phyloP scores from a whole-genome alignment of 2,329 filamentous ascomycete species.

The Juglanconis sp. region DNA sequence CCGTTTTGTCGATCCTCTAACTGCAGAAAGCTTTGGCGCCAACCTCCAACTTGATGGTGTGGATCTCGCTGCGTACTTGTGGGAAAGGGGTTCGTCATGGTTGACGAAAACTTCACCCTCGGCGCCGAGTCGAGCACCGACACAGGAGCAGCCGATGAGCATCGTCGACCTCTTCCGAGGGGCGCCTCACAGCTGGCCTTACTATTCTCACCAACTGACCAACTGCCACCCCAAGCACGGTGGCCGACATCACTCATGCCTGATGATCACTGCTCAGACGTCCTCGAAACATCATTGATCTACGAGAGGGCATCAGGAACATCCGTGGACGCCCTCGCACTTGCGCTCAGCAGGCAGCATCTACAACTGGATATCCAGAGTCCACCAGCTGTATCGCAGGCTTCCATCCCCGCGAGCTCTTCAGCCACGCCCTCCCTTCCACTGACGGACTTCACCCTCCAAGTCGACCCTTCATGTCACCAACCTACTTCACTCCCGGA shows the following conservation, averaged over 20 bases:
- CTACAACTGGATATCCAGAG: conserved; percentile 9
- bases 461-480: not conserved
- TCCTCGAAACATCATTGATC: not conserved
- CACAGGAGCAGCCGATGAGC: conserved; percentile 2
- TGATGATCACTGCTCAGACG: not conserved
- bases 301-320: not conserved
- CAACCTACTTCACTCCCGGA: not conserved
- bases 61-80: not conserved
- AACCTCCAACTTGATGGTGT: not conserved
- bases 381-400: not conserved
- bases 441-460: conserved; percentile 1
- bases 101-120: conserved; percentile 14
- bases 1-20: not conserved
- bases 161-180: not conserved
- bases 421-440: conserved; percentile 1
- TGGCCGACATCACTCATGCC: not conserved
- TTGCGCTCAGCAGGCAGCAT: conserved; percentile 15
- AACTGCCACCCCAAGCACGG: not conserved
- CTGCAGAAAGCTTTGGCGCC: not conserved
- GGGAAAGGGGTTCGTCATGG: conserved; percentile 16
- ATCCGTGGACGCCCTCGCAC: conserved; percentile 10
- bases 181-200: not conserved
- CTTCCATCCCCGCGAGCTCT: not conserved
- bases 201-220: not conserved
- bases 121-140: conserved; percentile 2